Base-by-base conservation (phyloP, 2,329 filamentous ascomycete species). In the Colletotrichum lupini region DNA sequence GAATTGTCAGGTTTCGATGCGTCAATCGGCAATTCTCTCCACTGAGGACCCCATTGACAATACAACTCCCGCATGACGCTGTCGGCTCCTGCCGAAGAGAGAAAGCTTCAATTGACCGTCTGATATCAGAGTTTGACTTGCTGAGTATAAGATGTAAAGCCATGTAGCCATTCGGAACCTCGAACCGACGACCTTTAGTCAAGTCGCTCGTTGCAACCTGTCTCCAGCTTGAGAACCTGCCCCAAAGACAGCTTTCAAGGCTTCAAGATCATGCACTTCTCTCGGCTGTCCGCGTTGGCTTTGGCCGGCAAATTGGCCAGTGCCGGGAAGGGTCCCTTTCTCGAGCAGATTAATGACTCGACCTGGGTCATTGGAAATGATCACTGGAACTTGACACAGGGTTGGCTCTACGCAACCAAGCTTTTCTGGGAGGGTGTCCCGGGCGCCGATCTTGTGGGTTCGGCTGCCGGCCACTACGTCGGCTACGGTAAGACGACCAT, bases 291-390 rank as follows among this genome's bases (percentile, higher is more conserved):
- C 4, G 1, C 12, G 11, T 59, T 57, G 65, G 60, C 32, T n/a
- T 16, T 73, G 24, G 57, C 65, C 28, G 35, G 30, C 30, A 49
- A 53, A 4, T 24, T 61, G 35, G 70, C 49, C 22, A 62, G 61
- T 22, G 73, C 70, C 46, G 66, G 28, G 42, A 73, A 46, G 30
- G 73, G 70, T 6, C 73, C 73, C 2, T 75, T 75, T 35, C 58
- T 75, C 7, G 49, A 72, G 19, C 30, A 67, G 49, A 42, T 75
- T 35, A 56, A 68, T 12, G 63, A 70, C n/a, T 63, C 62, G 9
- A 68, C 68, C 16, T 75, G 68, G 72, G 26, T 75, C 60, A 75
- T 75, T 22, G 74, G 73, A 28, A 75, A 75, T 26, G 74, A 73
- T 30, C 57, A 67, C 22, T 75, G 74, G 74, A 75, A 75, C 56